Conservation (phyloP, 331 rosid genomes). For the Spiraea crenata region DNA sequence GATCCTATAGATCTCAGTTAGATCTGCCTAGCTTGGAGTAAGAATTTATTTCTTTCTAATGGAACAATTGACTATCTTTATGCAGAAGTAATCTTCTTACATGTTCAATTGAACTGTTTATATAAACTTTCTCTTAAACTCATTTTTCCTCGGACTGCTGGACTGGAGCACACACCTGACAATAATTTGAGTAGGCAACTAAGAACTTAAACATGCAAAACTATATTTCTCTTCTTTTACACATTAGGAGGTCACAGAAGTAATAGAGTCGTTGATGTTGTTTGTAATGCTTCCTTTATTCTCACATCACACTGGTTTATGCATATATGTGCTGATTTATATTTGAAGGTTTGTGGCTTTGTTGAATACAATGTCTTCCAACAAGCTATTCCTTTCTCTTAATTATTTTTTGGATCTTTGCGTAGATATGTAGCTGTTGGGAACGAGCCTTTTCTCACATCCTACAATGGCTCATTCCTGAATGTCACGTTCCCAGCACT, state of each 20-base stretch:
- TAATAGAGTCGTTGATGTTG: too few species aligned
- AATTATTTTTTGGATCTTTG: slow-evolving; percentile 18
- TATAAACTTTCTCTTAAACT: too few species aligned
- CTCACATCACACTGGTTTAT: not conserved
- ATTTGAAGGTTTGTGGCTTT: slow-evolving; percentile 2
- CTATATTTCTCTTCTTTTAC: not conserved
- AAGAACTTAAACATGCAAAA: not conserved
- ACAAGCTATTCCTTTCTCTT: not conserved
- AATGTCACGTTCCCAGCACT: slow-evolving; percentile 80
- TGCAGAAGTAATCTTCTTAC: too few species aligned
- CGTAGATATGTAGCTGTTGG: slow-evolving; percentile 91
- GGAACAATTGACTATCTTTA: too few species aligned
- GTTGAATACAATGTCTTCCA: not conserved
- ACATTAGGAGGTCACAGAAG: not conserved
- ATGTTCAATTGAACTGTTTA: too few species aligned
- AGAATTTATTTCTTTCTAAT: not conserved
- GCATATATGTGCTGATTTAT: not conserved
- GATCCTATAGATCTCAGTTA: too few species aligned
- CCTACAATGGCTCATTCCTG: slow-evolving; percentile 84
- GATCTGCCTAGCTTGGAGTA: not conserved
- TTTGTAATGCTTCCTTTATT: too few species aligned
- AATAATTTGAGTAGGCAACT: not conserved
- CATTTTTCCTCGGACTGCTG: not conserved
- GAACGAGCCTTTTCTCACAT: slow-evolving; percentile 84
- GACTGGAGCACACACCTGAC: not conserved